Evolutionary conservation across 345 rosid genomes (phyloP).

Genomic region (Rhodamnia rubescens): DNA sequence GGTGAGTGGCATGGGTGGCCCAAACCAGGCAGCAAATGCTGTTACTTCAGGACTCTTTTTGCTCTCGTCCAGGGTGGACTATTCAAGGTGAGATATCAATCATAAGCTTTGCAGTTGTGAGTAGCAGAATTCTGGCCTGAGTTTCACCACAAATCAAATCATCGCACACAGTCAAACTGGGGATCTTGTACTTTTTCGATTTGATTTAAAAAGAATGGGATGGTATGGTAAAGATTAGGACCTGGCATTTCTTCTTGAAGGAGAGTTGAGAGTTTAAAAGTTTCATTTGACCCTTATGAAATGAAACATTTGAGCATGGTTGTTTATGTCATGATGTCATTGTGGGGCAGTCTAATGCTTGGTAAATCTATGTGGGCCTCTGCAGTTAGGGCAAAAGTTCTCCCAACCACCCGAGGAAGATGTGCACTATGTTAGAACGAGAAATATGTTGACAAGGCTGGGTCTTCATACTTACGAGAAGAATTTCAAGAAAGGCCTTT

Average conservation of each 20-base stretch:
- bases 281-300: neutral
- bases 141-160: neutral
- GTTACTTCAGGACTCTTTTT: slow-evolving; percentile 65
- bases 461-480: slow-evolving; percentile 88
- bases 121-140: neutral
- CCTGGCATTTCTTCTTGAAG: neutral
- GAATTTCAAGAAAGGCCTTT: slow-evolving; percentile 80
- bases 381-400: slow-evolving; percentile 67
- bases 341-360: neutral
- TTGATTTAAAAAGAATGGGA: neutral
- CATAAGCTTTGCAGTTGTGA: neutral
- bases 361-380: neutral
- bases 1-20: slow-evolving; percentile 75
- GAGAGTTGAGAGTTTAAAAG: neutral
- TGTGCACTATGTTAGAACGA: slow-evolving; percentile 34
- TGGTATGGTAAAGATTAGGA: neutral
- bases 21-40: slow-evolving; percentile 63
- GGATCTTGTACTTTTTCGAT: neutral
- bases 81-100: slow-evolving; percentile 46
- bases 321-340: neutral
- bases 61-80: slow-evolving; percentile 78
- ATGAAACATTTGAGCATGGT: neutral
- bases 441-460: slow-evolving; percentile 51
- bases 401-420: slow-evolving; percentile 56
- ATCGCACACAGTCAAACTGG: neutral